Evolutionary conservation across 345 rosid species (phyloP), one percentile per base, ranked within the genome.

Genomic region (Streptanthus diversifolius): DNA sequence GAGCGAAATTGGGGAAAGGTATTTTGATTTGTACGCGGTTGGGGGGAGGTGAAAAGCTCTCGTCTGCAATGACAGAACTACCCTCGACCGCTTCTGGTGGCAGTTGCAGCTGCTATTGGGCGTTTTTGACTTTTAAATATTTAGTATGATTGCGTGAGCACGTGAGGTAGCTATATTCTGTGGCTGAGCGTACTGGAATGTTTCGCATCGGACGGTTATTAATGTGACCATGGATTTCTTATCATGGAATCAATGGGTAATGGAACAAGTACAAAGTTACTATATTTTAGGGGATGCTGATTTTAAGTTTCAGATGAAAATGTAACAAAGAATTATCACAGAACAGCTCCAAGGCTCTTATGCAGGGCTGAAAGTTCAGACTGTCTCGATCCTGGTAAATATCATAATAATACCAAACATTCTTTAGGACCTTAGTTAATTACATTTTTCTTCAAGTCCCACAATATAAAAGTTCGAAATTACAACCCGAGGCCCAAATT

Each of bases 91-190:
- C 59, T 66, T 58, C 67, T 27, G 29, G 72, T 66, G 60, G 78
- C 25, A 74, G 72, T 66, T 74, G 70, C 19, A 76, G 59, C 65
- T 76, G 70, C 43, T 53, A 8, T 22, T 58, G 71, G 80, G 75
- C 66, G 54, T 63, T 63, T 63, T 70, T 63, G 53, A 70, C 65
- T 44, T 76, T 58, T 70, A 57, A 7, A 3, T 35, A 30, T 58
- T 68, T 39, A 27, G 12, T 58, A 67, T 59, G 29, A 67, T 49
- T 61, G 27, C 17, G 32, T 75, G 63, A 75, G 41, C 68, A 75
- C 63, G 79, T 75, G 65, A 53, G 48, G 21, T 14, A 37, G 5
- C 15, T 62, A 68, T 75, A 0, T 2, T 21, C 48, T 68, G 79
- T 44, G 64, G 10, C 32, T 22, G 18, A 24, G 48, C 9, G 57